A percentile compares a stretch with the other conserved stretches of the same genome.
Evolutionary conservation across 2,329 filamentous ascomycete genomes (phyloP).

Genomic region (Sclerotinia borealis): DNA sequence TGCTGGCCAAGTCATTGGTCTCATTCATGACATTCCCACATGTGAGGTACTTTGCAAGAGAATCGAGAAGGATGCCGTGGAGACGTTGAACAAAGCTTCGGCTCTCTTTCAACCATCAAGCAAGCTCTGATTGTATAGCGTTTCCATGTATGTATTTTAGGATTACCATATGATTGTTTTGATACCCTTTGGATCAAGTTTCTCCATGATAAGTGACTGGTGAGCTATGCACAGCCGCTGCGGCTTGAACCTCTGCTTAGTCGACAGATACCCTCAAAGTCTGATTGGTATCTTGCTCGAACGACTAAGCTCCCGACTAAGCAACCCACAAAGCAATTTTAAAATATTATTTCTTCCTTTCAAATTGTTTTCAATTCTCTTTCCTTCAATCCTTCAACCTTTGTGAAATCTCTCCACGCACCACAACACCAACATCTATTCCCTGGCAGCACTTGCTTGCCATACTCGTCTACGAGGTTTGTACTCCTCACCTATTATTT

Average conservation of each 20-base stretch:
- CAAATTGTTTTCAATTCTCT: background rate
- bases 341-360: background rate
- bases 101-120: constrained; percentile 49
- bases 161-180: background rate
- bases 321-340: background rate
- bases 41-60: constrained; percentile 63
- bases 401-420: background rate
- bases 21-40: constrained; percentile 78
- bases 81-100: constrained; percentile 54
- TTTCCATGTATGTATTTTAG: constrained; percentile 7
- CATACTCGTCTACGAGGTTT: background rate
- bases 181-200: background rate
- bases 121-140: constrained; percentile 38
- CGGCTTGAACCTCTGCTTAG: background rate
- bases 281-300: background rate
- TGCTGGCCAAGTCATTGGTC: constrained; percentile 86
- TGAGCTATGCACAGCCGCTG: background rate
- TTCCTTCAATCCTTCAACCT: background rate
- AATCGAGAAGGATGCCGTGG: constrained; percentile 72
- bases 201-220: background rate
- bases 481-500: background rate
- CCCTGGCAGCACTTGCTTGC: background rate
- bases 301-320: background rate
- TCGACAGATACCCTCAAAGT: background rate
- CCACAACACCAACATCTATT: background rate